Conservation (phyloP, 2,329 filamentous ascomycete species). For the Aspergillus latus region DNA sequence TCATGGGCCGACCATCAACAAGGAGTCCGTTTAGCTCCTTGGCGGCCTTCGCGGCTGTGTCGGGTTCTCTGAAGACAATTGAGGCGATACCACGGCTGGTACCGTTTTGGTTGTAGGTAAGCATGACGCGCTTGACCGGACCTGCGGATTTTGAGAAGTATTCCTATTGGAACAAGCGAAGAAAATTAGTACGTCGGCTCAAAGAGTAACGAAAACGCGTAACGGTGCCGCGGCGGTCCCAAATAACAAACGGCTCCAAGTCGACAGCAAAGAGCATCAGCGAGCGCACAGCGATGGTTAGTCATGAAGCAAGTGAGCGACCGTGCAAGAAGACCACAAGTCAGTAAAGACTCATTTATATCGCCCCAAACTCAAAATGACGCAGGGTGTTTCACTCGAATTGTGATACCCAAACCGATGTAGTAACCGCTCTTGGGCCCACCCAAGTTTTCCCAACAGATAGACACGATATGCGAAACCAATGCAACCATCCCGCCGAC, state of each 20-base stretch:
- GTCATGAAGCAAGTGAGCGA: constrained; percentile 27
- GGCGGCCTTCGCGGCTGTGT: constrained; percentile 81
- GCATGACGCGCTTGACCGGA: constrained; percentile 83
- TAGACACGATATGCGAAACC: background rate
- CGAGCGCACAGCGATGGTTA: constrained; percentile 59
- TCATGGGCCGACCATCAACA: constrained; percentile 87
- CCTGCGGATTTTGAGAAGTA: constrained; percentile 89
- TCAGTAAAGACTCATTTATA: background rate
- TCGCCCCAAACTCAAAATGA: background rate
- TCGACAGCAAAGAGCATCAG: constrained; percentile 49
- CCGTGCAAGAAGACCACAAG: background rate
- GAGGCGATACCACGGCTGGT: constrained; percentile 90
- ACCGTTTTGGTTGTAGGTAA: constrained; percentile 91
- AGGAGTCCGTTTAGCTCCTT: constrained; percentile 82
- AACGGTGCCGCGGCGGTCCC: constrained; percentile 28
- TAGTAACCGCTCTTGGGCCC: background rate
- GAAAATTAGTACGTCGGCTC: constrained; percentile 47
- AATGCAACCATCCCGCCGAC: background rate
- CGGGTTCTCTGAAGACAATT: constrained; percentile 77
- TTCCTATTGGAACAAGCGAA: constrained; percentile 69
- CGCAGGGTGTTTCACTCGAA: background rate
- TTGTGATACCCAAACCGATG: background rate
- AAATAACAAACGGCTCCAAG: constrained; percentile 24
- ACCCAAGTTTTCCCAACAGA: background rate
- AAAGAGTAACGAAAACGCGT: constrained; percentile 23